Evolutionary conservation across 352 stramenopile species (phyloP), one percentile per base, ranked within the genome.

Genomic region (Phytophthora pseudosyringae): DNA sequence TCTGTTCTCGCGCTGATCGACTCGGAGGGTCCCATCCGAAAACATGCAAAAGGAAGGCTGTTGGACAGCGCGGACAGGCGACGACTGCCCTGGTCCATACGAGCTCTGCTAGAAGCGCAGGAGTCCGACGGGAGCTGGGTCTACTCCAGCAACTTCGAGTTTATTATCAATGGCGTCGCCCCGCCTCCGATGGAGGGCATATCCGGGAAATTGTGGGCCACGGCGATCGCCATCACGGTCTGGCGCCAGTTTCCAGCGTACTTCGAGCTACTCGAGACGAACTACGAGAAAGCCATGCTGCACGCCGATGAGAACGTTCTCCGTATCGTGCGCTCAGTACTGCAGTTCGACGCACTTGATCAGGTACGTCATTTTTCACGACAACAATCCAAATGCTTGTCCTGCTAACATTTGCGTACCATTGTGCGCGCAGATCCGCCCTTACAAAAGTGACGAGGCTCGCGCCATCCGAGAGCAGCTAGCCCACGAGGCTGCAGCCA

Each of bases 121-220:
- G 69, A 83, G n/a, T 46, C 73, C 3, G 80, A 92, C 33, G 83
- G 83, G 21, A 92, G 83, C 64, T 92, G 83, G 81, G 43, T 59
- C 43, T 92, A 78, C 46, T 79, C 80, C 4, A 77, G 63, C 16
- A 81, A 70, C 31, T 89, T 92, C 47, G 56, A 74, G 39, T 89
- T 74, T 43, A 71, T 86, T 26, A 57, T 92, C 54, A 76, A 88
- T 28, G 71, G 65, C 21, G 65, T 75, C 2, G 78, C 76, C 0
- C 59, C 78, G 18, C 71, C 63, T 29, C 81, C 83, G 2, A 63
- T 71, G 3, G 67, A 80, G 2, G 76, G 78, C 1, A 87, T 89
- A 26, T 75, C 77, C 11, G 44, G 65, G 13, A 89, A 84, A 32
- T 57, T 82, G 4, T 92, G 83, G 83, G 79, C 81, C 4, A 90